Conservation (phyloP, 495 filamentous ascomycete species). For the Parmelia sp. region DNA sequence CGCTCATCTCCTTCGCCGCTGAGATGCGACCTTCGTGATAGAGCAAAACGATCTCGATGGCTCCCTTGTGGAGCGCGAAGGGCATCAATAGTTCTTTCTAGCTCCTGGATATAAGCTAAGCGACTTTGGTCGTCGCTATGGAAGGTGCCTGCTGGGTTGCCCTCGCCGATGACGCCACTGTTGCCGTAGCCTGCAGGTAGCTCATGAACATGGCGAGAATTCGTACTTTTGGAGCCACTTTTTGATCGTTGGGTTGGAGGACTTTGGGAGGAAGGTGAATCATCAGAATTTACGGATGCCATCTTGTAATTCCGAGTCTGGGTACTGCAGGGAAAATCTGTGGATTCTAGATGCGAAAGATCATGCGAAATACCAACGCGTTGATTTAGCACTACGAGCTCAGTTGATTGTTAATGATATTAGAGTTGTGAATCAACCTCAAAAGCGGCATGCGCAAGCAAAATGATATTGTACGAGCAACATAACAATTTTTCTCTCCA, state of each 20-base stretch:
- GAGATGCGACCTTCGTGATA: not conserved
- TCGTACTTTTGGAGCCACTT: constrained; percentile 2
- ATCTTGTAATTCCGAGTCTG: not conserved
- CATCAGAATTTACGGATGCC: constrained; percentile 13
- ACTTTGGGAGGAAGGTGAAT: not conserved
- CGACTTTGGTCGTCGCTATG: not conserved
- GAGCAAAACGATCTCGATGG: constrained; percentile 4
- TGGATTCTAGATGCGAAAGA: not conserved
- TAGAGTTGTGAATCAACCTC: not conserved
- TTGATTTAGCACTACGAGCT: not conserved
- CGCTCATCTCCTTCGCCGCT: constrained; percentile 10
- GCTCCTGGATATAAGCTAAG: constrained; percentile 13
- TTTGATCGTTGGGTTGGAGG: constrained; percentile 2
- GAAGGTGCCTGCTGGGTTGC: not conserved
- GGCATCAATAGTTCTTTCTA: constrained; percentile 9
- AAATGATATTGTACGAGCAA: not conserved
- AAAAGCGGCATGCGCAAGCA: not conserved
- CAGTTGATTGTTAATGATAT: not conserved
- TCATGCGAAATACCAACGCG: not conserved
- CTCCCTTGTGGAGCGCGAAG: constrained; percentile 7
- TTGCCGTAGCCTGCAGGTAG: not conserved
- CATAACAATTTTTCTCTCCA: not conserved
- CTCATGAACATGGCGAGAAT: not conserved
- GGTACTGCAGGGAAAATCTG: not conserved
- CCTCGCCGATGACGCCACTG: not conserved